Evolutionary conservation across 371 early-diverging fungal genomes (phyloP).

Genomic region (Actinomortierella wolfii): DNA sequence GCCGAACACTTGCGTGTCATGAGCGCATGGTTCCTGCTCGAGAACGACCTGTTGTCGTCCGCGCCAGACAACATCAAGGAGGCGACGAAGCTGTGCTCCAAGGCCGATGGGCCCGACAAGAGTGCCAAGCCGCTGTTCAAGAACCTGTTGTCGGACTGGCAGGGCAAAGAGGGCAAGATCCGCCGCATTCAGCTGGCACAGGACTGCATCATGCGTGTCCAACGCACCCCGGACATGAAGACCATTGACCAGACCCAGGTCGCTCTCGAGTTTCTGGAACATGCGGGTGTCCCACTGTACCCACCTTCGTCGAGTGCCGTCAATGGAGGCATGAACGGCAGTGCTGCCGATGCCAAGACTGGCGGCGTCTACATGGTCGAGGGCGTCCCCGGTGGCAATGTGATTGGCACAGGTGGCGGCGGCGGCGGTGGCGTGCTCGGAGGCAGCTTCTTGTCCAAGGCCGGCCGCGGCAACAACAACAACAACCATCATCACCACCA

Average conservation of each 20-base stretch:
- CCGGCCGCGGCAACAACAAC: constrained; percentile 3
- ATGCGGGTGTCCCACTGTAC: constrained; percentile 25
- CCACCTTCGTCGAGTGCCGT: too few species aligned
- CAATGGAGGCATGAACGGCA: constrained; percentile 1
- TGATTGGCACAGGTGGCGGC: constrained; percentile 6
- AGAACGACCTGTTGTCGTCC: constrained; percentile 39
- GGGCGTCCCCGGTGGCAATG: too few species aligned
- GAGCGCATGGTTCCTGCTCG: constrained; percentile 45
- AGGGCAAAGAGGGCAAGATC: constrained; percentile 42
- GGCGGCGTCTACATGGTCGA: too few species aligned
- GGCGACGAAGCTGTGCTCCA: constrained; percentile 39
- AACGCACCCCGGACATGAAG: constrained; percentile 38
- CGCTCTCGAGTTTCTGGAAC: constrained; percentile 41
- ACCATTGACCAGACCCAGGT: constrained; percentile 36
- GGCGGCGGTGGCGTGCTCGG: constrained; percentile 14
- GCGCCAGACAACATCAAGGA: constrained; percentile 41
- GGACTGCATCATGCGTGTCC: constrained; percentile 39
- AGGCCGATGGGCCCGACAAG: constrained; percentile 45
- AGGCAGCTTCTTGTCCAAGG: background rate
- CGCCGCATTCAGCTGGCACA: constrained; percentile 36
- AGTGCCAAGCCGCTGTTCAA: constrained; percentile 44
- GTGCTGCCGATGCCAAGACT: background rate
- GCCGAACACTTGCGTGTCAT: constrained; percentile 41
- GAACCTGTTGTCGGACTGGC: constrained; percentile 45
- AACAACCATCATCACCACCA: constrained; percentile 8